Conservation (phyloP, 352 stramenopile genomes). For the Elongisporangium prolatum region DNA sequence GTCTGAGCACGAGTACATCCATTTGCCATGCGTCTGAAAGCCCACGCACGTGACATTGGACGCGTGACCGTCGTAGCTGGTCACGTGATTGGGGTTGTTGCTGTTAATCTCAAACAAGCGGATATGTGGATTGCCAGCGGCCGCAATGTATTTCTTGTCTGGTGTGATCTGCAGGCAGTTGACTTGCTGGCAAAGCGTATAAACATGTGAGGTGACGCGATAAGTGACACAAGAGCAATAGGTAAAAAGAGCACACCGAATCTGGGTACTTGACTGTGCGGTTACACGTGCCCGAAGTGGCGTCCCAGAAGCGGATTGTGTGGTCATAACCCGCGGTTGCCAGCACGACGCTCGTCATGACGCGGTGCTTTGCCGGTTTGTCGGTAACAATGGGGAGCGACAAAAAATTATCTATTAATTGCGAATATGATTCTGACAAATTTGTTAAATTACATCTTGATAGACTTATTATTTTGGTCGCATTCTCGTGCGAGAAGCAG, state of each 20-base stretch:
- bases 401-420: neutral
- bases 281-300: conserved; percentile 92
- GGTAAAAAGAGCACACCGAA: conserved; percentile 50
- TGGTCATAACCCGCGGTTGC: conserved; percentile 97
- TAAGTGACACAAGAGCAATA: neutral
- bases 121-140: conserved; percentile 96
- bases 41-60: conserved; percentile 96
- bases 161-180: conserved; percentile 96
- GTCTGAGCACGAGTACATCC: conserved; percentile 97
- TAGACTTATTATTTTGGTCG: neutral
- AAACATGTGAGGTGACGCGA: conserved; percentile 3
- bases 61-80: conserved; percentile 95
- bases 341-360: conserved; percentile 91
- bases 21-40: conserved; percentile 97
- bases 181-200: conserved; percentile 73
- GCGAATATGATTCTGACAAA: neutral
- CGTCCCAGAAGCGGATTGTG: conserved; percentile 98
- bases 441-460: neutral
- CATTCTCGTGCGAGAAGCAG: neutral
- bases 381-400: neutral
- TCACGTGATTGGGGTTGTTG: conserved; percentile 94
- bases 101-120: conserved; percentile 97
- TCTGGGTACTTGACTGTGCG: conserved; percentile 95
- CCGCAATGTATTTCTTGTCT: conserved; percentile 97
- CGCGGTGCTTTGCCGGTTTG: neutral